phyloP scores from a whole-genome alignment of 2,329 filamentous ascomycete genomes.

The Cercospora sp. region DNA sequence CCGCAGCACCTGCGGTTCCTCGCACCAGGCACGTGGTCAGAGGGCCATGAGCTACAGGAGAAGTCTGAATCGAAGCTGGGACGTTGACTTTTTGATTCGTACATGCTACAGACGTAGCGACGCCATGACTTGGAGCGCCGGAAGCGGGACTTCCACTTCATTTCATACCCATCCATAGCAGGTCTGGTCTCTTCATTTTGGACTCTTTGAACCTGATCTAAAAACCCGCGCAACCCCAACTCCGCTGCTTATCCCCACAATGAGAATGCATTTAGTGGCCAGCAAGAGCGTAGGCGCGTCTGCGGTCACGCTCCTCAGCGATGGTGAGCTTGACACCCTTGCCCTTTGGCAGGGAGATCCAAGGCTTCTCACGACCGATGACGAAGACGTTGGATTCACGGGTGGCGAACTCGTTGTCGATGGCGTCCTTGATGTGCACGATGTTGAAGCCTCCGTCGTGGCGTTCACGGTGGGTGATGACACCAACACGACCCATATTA shows the following conservation, averaged over 20 bases:
- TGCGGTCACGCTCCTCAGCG: conserved; percentile 98
- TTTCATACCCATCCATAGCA: conserved; percentile 21
- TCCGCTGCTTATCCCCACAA: conserved; percentile 20
- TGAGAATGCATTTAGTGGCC: conserved; percentile 23
- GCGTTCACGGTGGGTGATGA: conserved; percentile 99
- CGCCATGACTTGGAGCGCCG: conserved; percentile 16
- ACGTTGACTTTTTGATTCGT: conserved; percentile 23
- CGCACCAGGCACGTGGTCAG: background rate
- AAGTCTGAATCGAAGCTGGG: conserved; percentile 14
- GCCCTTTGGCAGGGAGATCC: conserved; percentile 99
- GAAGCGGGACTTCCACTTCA: conserved; percentile 17
- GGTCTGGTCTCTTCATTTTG: conserved; percentile 4
- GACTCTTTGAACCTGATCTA: conserved; percentile 10
- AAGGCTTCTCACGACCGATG: conserved; percentile 97
- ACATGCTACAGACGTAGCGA: conserved; percentile 19
- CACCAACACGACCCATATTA: conserved; percentile 99
- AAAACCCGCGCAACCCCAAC: conserved; percentile 22
- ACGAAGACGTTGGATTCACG: conserved; percentile 99
- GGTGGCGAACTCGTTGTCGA: conserved; percentile 99
- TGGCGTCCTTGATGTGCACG: conserved; percentile 94
- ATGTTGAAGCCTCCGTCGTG: conserved; percentile 99
- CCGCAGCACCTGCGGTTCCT: background rate
- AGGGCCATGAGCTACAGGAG: background rate
- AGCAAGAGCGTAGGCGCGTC: conserved; percentile 68
- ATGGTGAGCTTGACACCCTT: conserved; percentile 99